Base-by-base conservation (phyloP, 2,329 filamentous ascomycete genomes). In the Ceratocystis colombiana region DNA sequence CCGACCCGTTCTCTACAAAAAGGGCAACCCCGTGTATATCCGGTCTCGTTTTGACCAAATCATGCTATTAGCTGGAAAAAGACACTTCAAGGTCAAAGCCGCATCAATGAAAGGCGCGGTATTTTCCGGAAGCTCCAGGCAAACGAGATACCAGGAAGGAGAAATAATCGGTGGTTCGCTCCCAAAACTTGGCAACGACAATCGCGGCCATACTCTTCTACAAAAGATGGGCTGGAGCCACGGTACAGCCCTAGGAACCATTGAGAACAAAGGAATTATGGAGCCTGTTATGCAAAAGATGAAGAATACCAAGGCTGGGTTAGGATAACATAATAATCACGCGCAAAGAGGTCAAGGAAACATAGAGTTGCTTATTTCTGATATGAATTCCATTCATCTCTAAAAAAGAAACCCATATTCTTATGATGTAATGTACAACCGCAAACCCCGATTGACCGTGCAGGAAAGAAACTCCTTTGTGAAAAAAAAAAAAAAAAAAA, bases 221-320 rank as follows among this genome's bases (percentile, higher is more conserved):
- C 90, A 96, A 77, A 97, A 94, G 77, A 97, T 97, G 94, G 94
- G 94, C 2, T 99, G 94, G 92, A 88, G 84, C 68, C 87, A 82
- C 64, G 94, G 94, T 4, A 96, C 87, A 72, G 89, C 88, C 1
- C 80, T 99, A 0, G 94, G 94, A 64, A 84, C 89, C 10, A 73
- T 79, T 1, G 86, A 95, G 69, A 96, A 95, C 74, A 89, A 94
- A 75, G 94, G 94, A 41, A 94, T 96, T 64, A 76, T 96, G 69
- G 84, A 90, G 68, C 93, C 93, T 0, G 88, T 99, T 28, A 82
- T 85, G 30, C 92, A 96, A 70, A 84, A 94, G 30, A 88, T 99
- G 71, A 96, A 96, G 77, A 89, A 85, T 46, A 86, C 84, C 8
- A 95, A 91, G 73, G 88, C 90, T 25, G 94, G 94, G 1, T 76